A percentile compares a stretch with the other conserved stretches of the same genome.
phyloP scores from a whole-genome alignment of 345 rosid species.

The Salix dunnii region DNA sequence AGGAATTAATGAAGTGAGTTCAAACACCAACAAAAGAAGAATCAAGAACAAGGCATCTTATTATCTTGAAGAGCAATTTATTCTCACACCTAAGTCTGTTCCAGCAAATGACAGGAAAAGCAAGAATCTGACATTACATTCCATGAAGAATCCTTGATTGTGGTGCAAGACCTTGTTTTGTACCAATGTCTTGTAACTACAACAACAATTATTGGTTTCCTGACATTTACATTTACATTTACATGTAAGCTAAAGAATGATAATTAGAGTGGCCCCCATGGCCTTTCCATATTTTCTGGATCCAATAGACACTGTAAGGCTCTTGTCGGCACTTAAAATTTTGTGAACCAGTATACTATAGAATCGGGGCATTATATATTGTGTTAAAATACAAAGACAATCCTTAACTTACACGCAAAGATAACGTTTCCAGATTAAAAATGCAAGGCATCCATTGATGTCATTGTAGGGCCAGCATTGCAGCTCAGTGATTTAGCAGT shows the following conservation, averaged over 20 bases:
- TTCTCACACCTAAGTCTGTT: not conserved
- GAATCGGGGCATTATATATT: not conserved
- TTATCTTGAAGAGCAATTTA: not conserved
- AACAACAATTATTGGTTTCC: not conserved
- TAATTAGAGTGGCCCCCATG: too few species aligned
- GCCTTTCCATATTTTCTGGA: too few species aligned
- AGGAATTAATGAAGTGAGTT: not conserved
- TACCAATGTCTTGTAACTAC: too few species aligned
- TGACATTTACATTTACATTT: not conserved
- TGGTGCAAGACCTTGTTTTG: not conserved
- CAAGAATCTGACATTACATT: not conserved
- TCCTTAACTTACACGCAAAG: not conserved
- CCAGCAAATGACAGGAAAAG: not conserved
- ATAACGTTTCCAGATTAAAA: not conserved
- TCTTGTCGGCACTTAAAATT: too few species aligned
- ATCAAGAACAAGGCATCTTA: not conserved
- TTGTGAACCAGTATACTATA: not conserved
- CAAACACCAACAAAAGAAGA: not conserved
- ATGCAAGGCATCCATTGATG: not conserved
- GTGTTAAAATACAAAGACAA: too few species aligned
- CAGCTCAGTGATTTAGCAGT: not conserved
- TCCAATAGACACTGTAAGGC: too few species aligned
- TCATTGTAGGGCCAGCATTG: not conserved
- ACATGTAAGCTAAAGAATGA: too few species aligned
- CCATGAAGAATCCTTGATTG: not conserved